Percentiles rank a stretch among this genome's conserved stretches.
phyloP scores from a whole-genome alignment of 768 basidiomycete genomes.

The Naganishia vishniacii region DNA sequence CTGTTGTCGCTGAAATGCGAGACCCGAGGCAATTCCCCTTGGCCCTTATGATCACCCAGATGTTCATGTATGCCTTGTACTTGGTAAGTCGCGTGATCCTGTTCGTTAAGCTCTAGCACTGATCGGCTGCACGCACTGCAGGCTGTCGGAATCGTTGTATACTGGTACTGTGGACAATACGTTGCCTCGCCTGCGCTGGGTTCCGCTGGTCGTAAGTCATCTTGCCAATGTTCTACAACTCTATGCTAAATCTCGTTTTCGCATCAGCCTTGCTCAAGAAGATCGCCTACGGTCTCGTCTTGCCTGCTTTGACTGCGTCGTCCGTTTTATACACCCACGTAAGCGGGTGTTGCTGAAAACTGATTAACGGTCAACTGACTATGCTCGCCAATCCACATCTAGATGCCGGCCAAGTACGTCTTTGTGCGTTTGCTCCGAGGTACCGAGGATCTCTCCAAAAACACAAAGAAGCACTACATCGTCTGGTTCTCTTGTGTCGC shows the following conservation, averaged over 20 bases:
- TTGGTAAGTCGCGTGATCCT: not conserved
- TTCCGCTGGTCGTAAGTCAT: conserved; percentile 37
- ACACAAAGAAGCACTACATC: conserved; percentile 25
- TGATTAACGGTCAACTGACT: not conserved
- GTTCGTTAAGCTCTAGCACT: not conserved
- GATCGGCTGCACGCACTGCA: not conserved
- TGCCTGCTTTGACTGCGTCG: conserved; percentile 34
- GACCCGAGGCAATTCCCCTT: conserved; percentile 12
- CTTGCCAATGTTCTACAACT: conserved; percentile 25
- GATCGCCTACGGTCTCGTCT: conserved; percentile 34
- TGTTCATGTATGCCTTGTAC: conserved; percentile 28
- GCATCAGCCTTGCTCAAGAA: conserved; percentile 12
- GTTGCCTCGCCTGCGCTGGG: conserved; percentile 43
- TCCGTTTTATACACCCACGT: conserved; percentile 35
- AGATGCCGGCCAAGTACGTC: conserved; percentile 29
- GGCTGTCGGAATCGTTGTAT: conserved; percentile 43
- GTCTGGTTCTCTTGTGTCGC: conserved; percentile 29
- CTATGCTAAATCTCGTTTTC: not conserved
- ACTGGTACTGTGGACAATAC: conserved; percentile 37
- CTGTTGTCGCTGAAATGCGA: conserved; percentile 36
- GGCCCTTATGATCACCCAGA: conserved; percentile 19
- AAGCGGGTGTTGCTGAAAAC: conserved; percentile 26
- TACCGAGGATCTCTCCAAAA: conserved; percentile 19
- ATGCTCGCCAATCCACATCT: not conserved
- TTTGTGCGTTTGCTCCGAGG: conserved; percentile 12